Evolutionary conservation across 2,329 filamentous ascomycete species (phyloP).

Genomic region (Emericellopsis cladophorae): DNA sequence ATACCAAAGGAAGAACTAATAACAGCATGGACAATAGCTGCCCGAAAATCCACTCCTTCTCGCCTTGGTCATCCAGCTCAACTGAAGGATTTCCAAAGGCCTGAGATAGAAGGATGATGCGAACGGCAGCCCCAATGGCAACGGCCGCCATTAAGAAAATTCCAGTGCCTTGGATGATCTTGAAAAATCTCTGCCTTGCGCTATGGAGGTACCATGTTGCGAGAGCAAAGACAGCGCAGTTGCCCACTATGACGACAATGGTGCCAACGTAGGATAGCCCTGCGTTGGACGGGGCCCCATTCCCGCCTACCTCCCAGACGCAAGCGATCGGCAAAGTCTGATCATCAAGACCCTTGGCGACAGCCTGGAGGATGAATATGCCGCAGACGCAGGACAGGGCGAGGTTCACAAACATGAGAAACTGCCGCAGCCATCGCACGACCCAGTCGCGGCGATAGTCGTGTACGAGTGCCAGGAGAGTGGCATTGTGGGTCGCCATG

Average conservation of each 20-base stretch:
- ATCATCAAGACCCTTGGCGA: constrained; percentile 35
- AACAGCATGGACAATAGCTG: constrained; percentile 48
- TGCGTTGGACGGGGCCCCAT: constrained; percentile 21
- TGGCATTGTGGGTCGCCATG: constrained; percentile 52
- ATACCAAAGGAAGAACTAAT: constrained; percentile 46
- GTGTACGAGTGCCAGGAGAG: constrained; percentile 50
- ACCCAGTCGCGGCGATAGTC: constrained; percentile 58
- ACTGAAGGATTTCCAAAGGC: constrained; percentile 45
- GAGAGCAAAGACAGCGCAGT: constrained; percentile 43
- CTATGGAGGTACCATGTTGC: constrained; percentile 54
- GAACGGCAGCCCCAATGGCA: constrained; percentile 43
- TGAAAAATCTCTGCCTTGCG: constrained; percentile 38
- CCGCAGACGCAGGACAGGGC: constrained; percentile 43
- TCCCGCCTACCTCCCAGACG: constrained; percentile 36
- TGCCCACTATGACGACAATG: constrained; percentile 46
- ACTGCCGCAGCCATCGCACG: constrained; percentile 50
- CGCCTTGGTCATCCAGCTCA: constrained; percentile 33
- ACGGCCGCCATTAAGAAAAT: constrained; percentile 42
- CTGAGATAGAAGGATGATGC: constrained; percentile 44
- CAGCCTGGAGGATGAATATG: constrained; percentile 41
- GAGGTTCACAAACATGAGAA: constrained; percentile 54
- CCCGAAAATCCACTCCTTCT: constrained; percentile 50
- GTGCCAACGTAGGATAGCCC: constrained; percentile 44
- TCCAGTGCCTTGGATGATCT: constrained; percentile 37
- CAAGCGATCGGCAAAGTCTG: constrained; percentile 47